Conservation (phyloP, 352 stramenopile species). For the Blastocystis hominis region DNA sequence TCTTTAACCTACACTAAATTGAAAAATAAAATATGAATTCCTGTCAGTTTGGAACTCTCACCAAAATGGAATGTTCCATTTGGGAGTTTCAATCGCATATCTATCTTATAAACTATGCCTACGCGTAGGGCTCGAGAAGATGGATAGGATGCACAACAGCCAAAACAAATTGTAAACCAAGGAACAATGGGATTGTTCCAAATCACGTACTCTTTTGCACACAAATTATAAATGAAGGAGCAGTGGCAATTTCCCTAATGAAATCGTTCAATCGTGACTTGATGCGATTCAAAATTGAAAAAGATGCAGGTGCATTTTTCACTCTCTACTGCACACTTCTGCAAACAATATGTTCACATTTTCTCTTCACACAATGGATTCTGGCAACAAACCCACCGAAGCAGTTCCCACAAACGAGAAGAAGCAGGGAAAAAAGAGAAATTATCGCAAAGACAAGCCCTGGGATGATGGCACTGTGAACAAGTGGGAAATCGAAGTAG, state of each 20-base stretch:
- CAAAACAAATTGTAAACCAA: too few relatives aligned
- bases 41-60: not conserved
- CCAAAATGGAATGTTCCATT: not conserved
- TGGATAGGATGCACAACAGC: too few relatives aligned
- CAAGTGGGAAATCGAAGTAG: slow-evolving; percentile 90
- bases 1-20: slow-evolving; percentile 47
- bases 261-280: not conserved
- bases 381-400: not conserved
- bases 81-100: not conserved
- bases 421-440: slow-evolving; percentile 70
- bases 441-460: slow-evolving; percentile 94
- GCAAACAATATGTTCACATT: not conserved
- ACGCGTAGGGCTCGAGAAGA: too few relatives aligned
- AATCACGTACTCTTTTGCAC: too few relatives aligned
- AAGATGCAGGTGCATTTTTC: not conserved
- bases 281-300: not conserved
- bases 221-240: too few relatives aligned
- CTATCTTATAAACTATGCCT: too few relatives aligned
- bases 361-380: slow-evolving; percentile 15
- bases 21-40: slow-evolving; percentile 23
- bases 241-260: not conserved
- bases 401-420: not conserved
- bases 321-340: not conserved
- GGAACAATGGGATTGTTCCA: too few relatives aligned
- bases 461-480: slow-evolving; percentile 95